Evolutionary conservation across 169 alveolate genomes (phyloP).

Genomic region (Theileria luwenshuni): DNA sequence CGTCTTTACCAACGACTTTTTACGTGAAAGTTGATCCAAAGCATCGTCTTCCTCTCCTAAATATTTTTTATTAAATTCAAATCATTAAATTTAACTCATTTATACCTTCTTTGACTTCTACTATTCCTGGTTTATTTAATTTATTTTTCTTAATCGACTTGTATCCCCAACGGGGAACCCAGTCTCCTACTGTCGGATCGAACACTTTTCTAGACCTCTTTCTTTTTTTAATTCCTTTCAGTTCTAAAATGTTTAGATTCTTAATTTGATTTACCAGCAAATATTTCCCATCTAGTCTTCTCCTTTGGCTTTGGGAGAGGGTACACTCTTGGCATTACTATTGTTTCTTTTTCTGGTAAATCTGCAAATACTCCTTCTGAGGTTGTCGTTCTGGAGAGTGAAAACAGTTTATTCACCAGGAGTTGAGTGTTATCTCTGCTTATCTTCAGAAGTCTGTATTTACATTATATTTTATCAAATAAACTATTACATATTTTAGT

Average conservation of each 20-base stretch:
- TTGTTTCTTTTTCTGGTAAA: constrained; percentile 47
- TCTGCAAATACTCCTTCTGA: constrained; percentile 66
- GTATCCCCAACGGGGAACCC: constrained; percentile 84
- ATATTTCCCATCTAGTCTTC: constrained; percentile 76
- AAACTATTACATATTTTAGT: too few species aligned
- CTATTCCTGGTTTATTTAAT: constrained; percentile 46
- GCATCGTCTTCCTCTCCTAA: constrained; percentile 36
- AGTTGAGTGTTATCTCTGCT: constrained; percentile 57
- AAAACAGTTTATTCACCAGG: constrained; percentile 48
- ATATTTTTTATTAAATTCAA: neutral
- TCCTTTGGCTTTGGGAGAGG: constrained; percentile 69
- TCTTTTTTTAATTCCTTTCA: constrained; percentile 72
- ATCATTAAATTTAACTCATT: neutral
- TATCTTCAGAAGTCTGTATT: constrained; percentile 20
- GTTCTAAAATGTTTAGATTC: constrained; percentile 23
- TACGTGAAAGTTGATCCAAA: constrained; percentile 31
- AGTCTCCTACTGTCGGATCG: constrained; percentile 68
- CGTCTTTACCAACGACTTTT: constrained; percentile 36
- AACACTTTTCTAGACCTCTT: constrained; percentile 74
- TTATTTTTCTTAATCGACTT: constrained; percentile 58
- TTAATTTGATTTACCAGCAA: constrained; percentile 62
- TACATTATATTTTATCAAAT: neutral
- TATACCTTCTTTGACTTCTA: constrained; percentile 51
- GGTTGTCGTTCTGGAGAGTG: constrained; percentile 31
- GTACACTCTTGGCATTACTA: constrained; percentile 60